These are phyloP conservation scores for Exsudoporus frostii DNA, from an alignment of 768 basidiomycete species.

Conservation along the genomic window DNA sequence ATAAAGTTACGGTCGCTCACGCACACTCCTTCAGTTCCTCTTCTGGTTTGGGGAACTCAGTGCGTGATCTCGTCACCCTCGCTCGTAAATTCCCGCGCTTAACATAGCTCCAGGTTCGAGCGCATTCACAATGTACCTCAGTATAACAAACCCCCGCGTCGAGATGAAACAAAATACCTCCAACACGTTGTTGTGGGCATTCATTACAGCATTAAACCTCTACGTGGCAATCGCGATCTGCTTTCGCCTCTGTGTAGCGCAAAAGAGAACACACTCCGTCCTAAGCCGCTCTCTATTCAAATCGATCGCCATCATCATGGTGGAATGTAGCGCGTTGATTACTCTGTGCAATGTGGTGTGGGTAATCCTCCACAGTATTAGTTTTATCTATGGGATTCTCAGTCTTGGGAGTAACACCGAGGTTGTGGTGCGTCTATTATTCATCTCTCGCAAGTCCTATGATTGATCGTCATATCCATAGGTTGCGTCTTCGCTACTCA, in stretches of 20 bases:
- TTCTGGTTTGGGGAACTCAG: slow-evolving; percentile 20
- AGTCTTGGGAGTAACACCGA: slow-evolving; percentile 14
- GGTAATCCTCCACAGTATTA: slow-evolving; percentile 5
- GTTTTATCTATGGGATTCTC: background rate
- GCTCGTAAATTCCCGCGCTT: background rate
- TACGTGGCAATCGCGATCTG: slow-evolving; percentile 15
- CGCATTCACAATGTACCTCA: background rate
- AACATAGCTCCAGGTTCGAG: slow-evolving; percentile 9
- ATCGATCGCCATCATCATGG: slow-evolving; percentile 13
- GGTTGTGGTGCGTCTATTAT: slow-evolving; percentile 11
- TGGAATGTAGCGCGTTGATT: slow-evolving; percentile 20
- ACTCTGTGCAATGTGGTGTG: slow-evolving; percentile 4
- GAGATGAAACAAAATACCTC: background rate
- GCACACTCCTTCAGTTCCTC: slow-evolving; percentile 3
- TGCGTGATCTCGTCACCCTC: background rate
- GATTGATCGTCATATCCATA: background rate
- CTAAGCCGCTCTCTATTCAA: slow-evolving; percentile 7
- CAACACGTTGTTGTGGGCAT: slow-evolving; percentile 10
- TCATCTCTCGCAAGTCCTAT: too few relatives aligned
- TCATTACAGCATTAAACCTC: slow-evolving; percentile 14
- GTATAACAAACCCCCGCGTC: background rate
- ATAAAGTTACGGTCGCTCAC: background rate
- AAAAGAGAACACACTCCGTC: slow-evolving; percentile 1
- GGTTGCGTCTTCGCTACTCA: slow-evolving; percentile 15
- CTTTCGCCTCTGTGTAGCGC: slow-evolving; percentile 11